phyloP scores from a whole-genome alignment of 2,329 filamentous ascomycete species.

The Reticulascus tulasneorum region DNA sequence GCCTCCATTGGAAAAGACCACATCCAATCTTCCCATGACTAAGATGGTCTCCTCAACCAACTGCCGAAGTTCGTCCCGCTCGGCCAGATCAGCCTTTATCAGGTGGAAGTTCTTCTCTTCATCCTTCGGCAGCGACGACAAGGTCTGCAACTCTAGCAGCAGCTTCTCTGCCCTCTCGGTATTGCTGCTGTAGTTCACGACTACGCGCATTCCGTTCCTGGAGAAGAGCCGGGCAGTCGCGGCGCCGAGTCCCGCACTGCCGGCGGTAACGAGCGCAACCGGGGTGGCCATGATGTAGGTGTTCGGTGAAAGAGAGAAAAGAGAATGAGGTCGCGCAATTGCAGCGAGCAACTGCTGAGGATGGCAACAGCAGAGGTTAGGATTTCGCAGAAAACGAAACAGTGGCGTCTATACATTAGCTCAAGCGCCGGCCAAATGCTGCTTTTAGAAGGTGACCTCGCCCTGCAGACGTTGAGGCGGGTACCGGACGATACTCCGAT shows the following conservation, averaged over 20 bases:
- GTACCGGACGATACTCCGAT: too few relatives aligned
- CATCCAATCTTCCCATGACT: constrained; percentile 60
- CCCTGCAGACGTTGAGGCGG: too few relatives aligned
- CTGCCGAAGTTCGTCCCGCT: constrained; percentile 52
- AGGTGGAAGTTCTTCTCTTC: constrained; percentile 38
- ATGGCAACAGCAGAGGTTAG: too few relatives aligned
- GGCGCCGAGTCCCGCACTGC: constrained; percentile 57
- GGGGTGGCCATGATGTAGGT: background rate
- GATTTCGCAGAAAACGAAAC: too few relatives aligned
- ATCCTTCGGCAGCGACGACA: constrained; percentile 20
- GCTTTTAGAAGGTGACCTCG: too few relatives aligned
- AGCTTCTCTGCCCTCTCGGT: constrained; percentile 51
- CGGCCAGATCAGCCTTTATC: constrained; percentile 64
- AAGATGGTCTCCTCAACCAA: constrained; percentile 60
- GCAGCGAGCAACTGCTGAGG: too few relatives aligned
- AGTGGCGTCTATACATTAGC: too few relatives aligned
- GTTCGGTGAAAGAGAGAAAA: background rate
- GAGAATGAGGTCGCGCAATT: too few relatives aligned
- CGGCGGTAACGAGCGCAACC: constrained; percentile 30
- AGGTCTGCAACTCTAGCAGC: constrained; percentile 42
- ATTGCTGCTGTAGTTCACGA: constrained; percentile 62
- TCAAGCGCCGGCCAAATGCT: too few relatives aligned
- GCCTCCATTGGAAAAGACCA: constrained; percentile 71
- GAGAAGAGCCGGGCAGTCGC: constrained; percentile 59
- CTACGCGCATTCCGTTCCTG: constrained; percentile 57